Conservation (phyloP, 768 basidiomycete species). For the Trametes cubensis region DNA sequence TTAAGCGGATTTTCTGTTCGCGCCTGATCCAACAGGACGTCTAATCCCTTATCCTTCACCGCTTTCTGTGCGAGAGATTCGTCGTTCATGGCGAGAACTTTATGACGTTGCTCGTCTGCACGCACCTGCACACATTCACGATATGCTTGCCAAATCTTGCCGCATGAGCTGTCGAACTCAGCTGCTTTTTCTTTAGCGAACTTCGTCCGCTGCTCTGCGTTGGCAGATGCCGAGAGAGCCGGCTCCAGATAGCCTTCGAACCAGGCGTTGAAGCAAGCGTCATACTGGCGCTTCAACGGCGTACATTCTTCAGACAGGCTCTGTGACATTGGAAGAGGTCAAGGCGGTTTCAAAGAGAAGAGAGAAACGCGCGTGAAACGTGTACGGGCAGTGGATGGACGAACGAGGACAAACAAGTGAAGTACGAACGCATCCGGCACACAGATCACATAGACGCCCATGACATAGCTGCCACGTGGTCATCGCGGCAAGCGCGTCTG, state of each 20-base stretch:
- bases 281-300: conserved; percentile 85
- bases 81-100: background rate
- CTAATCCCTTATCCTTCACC: conserved; percentile 75
- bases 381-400: conserved; percentile 4
- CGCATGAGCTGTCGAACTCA: conserved; percentile 87
- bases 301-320: conserved; percentile 88
- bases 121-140: conserved; percentile 81
- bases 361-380: background rate
- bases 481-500: background rate
- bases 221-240: conserved; percentile 52
- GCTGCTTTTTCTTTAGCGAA: conserved; percentile 80
- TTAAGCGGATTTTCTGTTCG: conserved; percentile 46
- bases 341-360: background rate
- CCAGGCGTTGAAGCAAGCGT: conserved; percentile 96
- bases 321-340: conserved; percentile 57
- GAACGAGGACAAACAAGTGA: conserved; percentile 15
- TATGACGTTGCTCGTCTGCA: conserved; percentile 10
- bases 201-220: conserved; percentile 51
- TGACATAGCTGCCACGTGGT: conserved; percentile 24
- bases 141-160: conserved; percentile 80
- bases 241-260: conserved; percentile 96
- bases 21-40: conserved; percentile 76
- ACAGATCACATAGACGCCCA: conserved; percentile 17
- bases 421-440: conserved; percentile 13
- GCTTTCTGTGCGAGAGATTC: conserved; percentile 58